Evolutionary conservation across 441 rosid genomes (phyloP), one percentile per base, ranked within the genome.

Genomic region (Viola pubescens): DNA sequence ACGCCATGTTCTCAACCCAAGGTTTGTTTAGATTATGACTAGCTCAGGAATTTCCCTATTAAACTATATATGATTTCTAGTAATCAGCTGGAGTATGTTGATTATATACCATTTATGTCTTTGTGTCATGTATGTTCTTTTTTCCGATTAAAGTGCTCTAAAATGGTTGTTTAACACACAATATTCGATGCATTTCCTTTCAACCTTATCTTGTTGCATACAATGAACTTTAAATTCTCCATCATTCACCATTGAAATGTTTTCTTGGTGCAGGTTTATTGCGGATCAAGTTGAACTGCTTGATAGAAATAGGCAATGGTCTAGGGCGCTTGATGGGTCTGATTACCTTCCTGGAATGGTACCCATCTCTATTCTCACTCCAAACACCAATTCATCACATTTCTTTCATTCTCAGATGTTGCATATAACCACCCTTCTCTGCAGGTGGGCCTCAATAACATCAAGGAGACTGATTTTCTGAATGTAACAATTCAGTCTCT

Each of bases 271-370:
- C 75, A 89, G 98, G 81, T 87, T 94, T 83, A 79, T 80, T 26
- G 71, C 73, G 75, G 87, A 82, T 10, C 97, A 89, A 71, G 95
- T 92, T 42, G 81, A 75, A 60, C 90, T 79, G 81, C 82, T 89
- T 67, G 98, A 94, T 70, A 81, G 44, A 72, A 94, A 79, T 70
- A 86, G 81, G 75, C 86, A 81, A 47, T 92, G 98, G 97, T 94
- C 97, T 38, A 87, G 97, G 74, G 89, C 97, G 55, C 96, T 94
- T 62, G 98, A 89, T 77, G 98, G 98, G 52, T 89, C 98, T 42
- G 96, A 94, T 79, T 89, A 94, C 70, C 92, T 94, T 65, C 96
- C 98, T 0, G 98, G 98, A 81, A 94, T 94, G 97, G 96, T 87
- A 71, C 8, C 52, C 38, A 1, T 62, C 48, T 56, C 16, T 60